Evolutionary conservation across 768 basidiomycete species (phyloP).

Genomic region (Mycena pura): DNA sequence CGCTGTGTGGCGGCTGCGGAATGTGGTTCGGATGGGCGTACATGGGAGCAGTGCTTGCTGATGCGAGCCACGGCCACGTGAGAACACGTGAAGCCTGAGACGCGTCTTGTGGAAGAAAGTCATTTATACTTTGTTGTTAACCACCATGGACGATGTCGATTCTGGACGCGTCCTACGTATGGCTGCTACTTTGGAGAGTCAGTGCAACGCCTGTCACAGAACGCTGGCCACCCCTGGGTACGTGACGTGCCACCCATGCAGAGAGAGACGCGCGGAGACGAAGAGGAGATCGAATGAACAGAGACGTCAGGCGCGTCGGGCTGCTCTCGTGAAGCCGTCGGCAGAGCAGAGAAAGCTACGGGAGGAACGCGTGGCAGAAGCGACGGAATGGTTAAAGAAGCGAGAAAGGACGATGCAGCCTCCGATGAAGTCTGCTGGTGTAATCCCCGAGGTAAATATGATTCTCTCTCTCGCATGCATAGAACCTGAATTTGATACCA

Average conservation of each 20-base stretch:
- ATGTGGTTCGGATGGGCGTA: slow-evolving; percentile 59
- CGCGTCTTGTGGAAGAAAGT: no score
- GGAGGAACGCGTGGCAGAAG: not conserved
- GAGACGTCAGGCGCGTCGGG: not conserved
- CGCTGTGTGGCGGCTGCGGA: slow-evolving; percentile 73
- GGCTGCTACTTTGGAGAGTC: no score
- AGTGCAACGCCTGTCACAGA: slow-evolving; percentile 5
- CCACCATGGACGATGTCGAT: no score
- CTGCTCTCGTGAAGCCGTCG: not conserved
- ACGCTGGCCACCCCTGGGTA: slow-evolving; percentile 8
- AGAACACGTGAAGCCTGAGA: no score
- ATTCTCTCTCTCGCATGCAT: not conserved
- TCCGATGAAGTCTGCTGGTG: not conserved
- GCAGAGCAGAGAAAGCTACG: slow-evolving; percentile 12
- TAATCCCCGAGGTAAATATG: not conserved
- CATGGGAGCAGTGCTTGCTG: no score
- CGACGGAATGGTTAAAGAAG: slow-evolving; percentile 11
- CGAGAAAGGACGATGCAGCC: not conserved
- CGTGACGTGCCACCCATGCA: slow-evolving; percentile 10
- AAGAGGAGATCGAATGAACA: not conserved
- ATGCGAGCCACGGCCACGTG: no score
- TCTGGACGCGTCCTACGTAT: no score
- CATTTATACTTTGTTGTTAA: no score
- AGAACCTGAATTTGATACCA: not conserved
- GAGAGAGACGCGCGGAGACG: not conserved